Evolutionary conservation across 2,329 filamentous ascomycete genomes (phyloP).

Genomic region (Trichoderma aggressivum): DNA sequence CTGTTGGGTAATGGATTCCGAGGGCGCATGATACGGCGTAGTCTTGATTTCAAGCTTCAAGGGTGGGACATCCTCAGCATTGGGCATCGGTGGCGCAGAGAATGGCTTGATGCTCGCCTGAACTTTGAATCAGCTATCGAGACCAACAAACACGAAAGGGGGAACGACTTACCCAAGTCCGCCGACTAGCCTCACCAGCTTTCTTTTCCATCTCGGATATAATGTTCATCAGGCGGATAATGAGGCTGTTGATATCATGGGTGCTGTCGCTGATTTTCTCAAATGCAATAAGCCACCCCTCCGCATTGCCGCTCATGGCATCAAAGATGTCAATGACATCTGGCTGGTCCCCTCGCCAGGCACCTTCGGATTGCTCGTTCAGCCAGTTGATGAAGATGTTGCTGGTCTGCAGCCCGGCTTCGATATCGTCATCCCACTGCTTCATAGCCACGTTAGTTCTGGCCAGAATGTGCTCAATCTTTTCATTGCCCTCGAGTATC

Average conservation of each 20-base stretch:
- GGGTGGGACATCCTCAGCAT: slow-evolving; percentile 3
- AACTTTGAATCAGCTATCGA: not conserved
- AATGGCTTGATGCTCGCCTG: slow-evolving; percentile 26
- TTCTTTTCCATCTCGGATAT: slow-evolving; percentile 83
- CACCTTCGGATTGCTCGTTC: slow-evolving; percentile 58
- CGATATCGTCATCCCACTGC: slow-evolving; percentile 74
- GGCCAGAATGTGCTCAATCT: slow-evolving; percentile 84
- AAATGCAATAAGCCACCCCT: slow-evolving; percentile 84
- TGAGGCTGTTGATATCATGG: slow-evolving; percentile 63
- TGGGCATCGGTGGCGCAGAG: slow-evolving; percentile 16
- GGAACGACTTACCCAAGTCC: slow-evolving; percentile 60
- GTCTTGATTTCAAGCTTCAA: slow-evolving; percentile 3
- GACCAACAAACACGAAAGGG: not conserved
- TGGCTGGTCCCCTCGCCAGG: slow-evolving; percentile 59
- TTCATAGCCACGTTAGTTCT: slow-evolving; percentile 73
- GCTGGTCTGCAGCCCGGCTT: slow-evolving; percentile 72
- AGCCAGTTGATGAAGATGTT: slow-evolving; percentile 76
- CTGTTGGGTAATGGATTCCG: slow-evolving; percentile 13
- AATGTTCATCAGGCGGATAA: slow-evolving; percentile 71
- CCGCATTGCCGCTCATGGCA: slow-evolving; percentile 89
- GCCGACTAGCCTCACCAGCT: slow-evolving; percentile 77
- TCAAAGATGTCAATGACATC: slow-evolving; percentile 70
- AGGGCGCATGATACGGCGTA: not conserved
- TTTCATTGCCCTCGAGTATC: slow-evolving; percentile 82
- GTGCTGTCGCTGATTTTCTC: slow-evolving; percentile 71